Evolutionary conservation across 148 eudicot species (phyloP).

Genomic region (Gaultheria prostrata): DNA sequence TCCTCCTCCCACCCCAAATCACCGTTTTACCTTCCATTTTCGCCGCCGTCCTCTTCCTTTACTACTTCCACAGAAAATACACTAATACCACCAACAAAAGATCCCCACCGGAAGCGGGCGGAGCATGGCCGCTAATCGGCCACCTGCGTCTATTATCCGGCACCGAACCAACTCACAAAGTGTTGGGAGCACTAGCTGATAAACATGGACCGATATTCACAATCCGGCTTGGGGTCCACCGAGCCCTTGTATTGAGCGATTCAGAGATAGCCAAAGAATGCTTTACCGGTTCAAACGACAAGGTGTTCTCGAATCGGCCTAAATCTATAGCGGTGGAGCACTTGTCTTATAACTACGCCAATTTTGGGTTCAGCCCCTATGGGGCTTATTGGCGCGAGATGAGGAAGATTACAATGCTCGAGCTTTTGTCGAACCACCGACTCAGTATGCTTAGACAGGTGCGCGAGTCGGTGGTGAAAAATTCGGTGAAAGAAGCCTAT

Average conservation of each 20-base stretch:
- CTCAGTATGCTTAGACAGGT: neutral
- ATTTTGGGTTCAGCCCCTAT: neutral
- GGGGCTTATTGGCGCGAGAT: neutral
- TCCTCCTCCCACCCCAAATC: neutral
- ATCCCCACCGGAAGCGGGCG: conserved; percentile 1
- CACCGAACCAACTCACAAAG: neutral
- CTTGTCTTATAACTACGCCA: neutral
- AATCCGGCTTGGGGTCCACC: conserved; percentile 6
- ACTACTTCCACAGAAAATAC: neutral
- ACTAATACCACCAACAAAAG: neutral
- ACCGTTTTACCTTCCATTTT: neutral
- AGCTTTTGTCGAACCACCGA: neutral
- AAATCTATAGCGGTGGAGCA: neutral
- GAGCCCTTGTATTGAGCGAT: neutral
- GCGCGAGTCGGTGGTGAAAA: neutral
- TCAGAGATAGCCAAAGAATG: neutral
- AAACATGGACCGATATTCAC: conserved; percentile 7
- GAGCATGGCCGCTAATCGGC: conserved; percentile 10
- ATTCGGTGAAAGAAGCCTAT: neutral
- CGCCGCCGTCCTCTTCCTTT: neutral
- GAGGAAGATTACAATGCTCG: neutral
- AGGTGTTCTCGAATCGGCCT: neutral
- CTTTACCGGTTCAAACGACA: neutral
- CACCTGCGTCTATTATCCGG: conserved; percentile 9
- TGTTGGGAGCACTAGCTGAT: conserved; percentile 7